A percentile compares a stretch with the other conserved stretches of the same genome.
Evolutionary conservation across 2,329 filamentous ascomycete species (phyloP).

Genomic region (Cercospora sp.): DNA sequence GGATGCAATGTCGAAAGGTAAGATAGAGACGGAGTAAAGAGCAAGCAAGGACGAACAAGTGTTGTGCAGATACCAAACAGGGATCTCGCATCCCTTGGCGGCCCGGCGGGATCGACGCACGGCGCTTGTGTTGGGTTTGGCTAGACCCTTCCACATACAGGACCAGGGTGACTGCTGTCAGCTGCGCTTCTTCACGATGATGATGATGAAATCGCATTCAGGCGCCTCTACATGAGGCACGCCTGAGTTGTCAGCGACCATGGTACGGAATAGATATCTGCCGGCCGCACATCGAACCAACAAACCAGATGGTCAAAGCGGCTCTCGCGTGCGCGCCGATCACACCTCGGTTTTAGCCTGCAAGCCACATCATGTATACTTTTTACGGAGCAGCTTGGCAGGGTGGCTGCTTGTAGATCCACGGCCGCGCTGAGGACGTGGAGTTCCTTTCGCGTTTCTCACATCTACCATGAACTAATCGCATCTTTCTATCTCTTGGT

Average conservation of each 20-base stretch:
- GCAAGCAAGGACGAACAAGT: not conserved
- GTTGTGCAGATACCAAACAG: not conserved
- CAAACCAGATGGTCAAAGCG: not conserved
- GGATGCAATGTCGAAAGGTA: not conserved
- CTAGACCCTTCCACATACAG: not conserved
- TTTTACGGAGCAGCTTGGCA: conserved; percentile 11
- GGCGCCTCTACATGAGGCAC: not conserved
- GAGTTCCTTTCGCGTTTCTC: not conserved
- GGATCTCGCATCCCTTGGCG: not conserved
- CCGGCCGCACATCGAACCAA: not conserved
- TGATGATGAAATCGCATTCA: not conserved
- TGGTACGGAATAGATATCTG: not conserved
- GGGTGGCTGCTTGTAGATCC: conserved; percentile 3
- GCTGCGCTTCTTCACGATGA: not conserved
- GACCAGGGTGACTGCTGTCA: not conserved
- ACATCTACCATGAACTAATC: not conserved
- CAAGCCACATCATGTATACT: conserved; percentile 13
- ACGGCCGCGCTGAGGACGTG: not conserved
- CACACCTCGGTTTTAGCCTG: conserved; percentile 3
- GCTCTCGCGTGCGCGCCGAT: conserved; percentile 5
- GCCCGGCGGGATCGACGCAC: not conserved
- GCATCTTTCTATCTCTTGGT: not conserved
- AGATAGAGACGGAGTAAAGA: not conserved
- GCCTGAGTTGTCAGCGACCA: not conserved
- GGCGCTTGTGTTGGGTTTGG: not conserved